These are phyloP conservation scores for Acidiella bohemica DNA, from an alignment of 495 filamentous ascomycete species.

Conservation along the genomic window DNA sequence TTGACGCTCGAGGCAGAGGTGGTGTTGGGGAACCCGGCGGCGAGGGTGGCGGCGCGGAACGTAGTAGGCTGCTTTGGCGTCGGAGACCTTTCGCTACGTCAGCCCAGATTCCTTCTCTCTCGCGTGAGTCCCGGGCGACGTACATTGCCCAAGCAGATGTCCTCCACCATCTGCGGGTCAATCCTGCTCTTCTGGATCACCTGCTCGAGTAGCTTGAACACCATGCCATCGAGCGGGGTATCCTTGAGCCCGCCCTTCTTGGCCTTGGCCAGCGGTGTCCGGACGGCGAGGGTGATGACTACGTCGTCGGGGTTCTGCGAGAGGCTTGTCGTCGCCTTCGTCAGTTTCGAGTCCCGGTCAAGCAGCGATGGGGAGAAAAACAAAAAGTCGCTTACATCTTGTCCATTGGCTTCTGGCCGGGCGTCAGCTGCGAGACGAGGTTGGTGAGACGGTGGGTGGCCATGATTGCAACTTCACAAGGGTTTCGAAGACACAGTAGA, in stretches of 20 bases:
- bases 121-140: no score
- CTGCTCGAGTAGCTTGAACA: conserved; percentile 68
- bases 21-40: conserved; percentile 89
- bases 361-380: conserved; percentile 8
- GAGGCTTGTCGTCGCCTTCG: conserved; percentile 1
- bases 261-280: conserved; percentile 71
- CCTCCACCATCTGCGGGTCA: conserved; percentile 74
- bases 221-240: conserved; percentile 72
- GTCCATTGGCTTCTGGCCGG: conserved; percentile 49
- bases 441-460: conserved; percentile 73
- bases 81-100: no score
- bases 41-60: conserved; percentile 74
- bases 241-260: conserved; percentile 91
- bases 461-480: no score
- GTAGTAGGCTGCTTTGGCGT: conserved; percentile 80
- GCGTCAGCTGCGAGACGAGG: conserved; percentile 76
- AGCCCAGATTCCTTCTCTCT: no score
- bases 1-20: conserved; percentile 67
- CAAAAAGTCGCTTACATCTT: conserved; percentile 53
- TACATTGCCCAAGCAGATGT: conserved; percentile 88
- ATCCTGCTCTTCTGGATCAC: conserved; percentile 59
- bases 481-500: no score
- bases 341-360: no score
- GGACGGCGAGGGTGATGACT: conserved; percentile 80
- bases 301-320: conserved; percentile 93